A percentile compares a stretch with the other conserved stretches of the same genome.
These are phyloP conservation scores for Paecilomyces fulvus DNA, from an alignment of 2,329 filamentous ascomycete species.

Conservation along the genomic window DNA sequence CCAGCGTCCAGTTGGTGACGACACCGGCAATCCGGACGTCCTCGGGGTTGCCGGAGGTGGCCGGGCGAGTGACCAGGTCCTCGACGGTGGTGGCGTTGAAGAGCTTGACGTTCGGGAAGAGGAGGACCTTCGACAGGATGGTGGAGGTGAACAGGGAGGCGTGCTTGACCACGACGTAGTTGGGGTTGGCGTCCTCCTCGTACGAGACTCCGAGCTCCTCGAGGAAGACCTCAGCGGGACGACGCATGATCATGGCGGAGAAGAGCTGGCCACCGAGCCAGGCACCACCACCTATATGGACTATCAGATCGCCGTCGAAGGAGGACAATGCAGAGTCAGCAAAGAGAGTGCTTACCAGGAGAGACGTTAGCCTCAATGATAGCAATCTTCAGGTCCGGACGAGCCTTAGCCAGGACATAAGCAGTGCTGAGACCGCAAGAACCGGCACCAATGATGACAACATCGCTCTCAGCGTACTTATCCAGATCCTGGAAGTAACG, in stretches of 20 bases:
- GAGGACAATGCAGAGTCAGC: background rate
- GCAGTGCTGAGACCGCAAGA: slow-evolving; percentile 80
- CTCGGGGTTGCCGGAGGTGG: slow-evolving; percentile 37
- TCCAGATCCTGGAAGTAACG: slow-evolving; percentile 90
- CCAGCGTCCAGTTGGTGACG: slow-evolving; percentile 93
- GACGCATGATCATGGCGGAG: slow-evolving; percentile 91
- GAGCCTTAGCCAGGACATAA: slow-evolving; percentile 72
- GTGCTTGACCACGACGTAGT: slow-evolving; percentile 89
- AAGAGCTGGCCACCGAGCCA: slow-evolving; percentile 94
- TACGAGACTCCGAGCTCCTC: slow-evolving; percentile 72
- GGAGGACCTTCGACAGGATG: slow-evolving; percentile 70
- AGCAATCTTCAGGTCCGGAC: slow-evolving; percentile 84
- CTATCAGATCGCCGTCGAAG: background rate
- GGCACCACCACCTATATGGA: slow-evolving; percentile 62
- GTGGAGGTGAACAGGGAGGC: slow-evolving; percentile 88
- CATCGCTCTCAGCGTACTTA: slow-evolving; percentile 81
- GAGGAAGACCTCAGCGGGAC: slow-evolving; percentile 80
- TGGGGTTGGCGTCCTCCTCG: slow-evolving; percentile 81
- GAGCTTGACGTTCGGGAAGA: slow-evolving; percentile 86
- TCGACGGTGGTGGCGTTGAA: slow-evolving; percentile 94
- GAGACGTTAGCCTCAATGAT: slow-evolving; percentile 83
- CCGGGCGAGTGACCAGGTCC: slow-evolving; percentile 76
- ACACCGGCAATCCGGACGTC: slow-evolving; percentile 72
- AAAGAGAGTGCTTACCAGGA: slow-evolving; percentile 41
- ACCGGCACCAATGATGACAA: slow-evolving; percentile 86